Conservation (phyloP, 169 alveolate genomes). For the Plasmodium chabaudi region DNA sequence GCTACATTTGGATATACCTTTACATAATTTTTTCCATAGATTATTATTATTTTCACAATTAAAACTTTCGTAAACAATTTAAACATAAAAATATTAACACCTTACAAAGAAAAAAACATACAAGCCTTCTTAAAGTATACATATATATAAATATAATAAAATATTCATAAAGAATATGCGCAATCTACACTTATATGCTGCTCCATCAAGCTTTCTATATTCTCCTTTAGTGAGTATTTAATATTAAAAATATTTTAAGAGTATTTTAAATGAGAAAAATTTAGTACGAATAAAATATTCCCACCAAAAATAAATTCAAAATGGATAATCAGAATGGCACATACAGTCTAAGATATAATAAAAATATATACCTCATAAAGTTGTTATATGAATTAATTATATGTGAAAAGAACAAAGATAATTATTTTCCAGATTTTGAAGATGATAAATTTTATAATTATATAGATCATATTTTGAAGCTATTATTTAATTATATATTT, state of each 20-base stretch:
- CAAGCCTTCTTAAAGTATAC: too few relatives aligned
- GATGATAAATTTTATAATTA: conserved; percentile 53
- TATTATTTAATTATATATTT: conserved; percentile 61
- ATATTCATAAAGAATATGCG: too few relatives aligned
- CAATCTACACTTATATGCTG: too few relatives aligned
- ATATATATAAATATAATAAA: too few relatives aligned
- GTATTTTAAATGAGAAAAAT: too few relatives aligned
- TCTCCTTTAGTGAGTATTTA: too few relatives aligned
- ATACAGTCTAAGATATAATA: conserved; percentile 42
- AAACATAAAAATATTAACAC: too few relatives aligned
- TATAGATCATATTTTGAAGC: conserved; percentile 23
- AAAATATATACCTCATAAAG: conserved; percentile 3
- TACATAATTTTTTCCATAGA: background rate
- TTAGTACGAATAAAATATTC: too few relatives aligned
- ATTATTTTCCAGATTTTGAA: conserved; percentile 26
- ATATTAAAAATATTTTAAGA: too few relatives aligned
- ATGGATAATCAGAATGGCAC: conserved; percentile 28
- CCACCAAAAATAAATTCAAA: background rate
- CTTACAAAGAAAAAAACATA: too few relatives aligned
- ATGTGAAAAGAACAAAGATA: conserved; percentile 51
- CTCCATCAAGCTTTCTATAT: too few relatives aligned
- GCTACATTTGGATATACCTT: background rate
- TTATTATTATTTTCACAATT: background rate
- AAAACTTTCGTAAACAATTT: too few relatives aligned
- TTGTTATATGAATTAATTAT: conserved; percentile 45